These are phyloP conservation scores for Harringtonia lauricola DNA, from an alignment of 2,329 filamentous ascomycete genomes.

Conservation along the genomic window DNA sequence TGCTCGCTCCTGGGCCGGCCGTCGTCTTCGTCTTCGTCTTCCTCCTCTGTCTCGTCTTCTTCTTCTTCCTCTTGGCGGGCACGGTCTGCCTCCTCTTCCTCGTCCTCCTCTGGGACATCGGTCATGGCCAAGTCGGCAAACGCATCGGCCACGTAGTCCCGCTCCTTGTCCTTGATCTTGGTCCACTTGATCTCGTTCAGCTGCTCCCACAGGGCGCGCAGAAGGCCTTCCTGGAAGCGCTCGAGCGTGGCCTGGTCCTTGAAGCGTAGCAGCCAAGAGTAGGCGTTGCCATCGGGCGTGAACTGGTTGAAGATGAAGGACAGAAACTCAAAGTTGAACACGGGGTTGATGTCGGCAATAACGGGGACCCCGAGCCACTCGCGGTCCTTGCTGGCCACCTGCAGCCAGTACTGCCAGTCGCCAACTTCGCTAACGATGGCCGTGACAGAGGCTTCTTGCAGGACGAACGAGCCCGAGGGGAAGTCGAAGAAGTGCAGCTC, in stretches of 20 bases:
- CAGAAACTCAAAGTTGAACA: constrained; percentile 98
- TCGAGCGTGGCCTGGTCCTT: constrained; percentile 72
- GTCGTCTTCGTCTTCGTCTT: constrained; percentile 47
- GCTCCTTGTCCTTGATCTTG: constrained; percentile 84
- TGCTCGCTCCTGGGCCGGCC: constrained; percentile 44
- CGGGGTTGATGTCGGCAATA: constrained; percentile 85
- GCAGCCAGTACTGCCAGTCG: constrained; percentile 91
- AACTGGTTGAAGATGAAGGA: constrained; percentile 99
- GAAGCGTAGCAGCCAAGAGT: constrained; percentile 92
- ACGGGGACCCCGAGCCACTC: constrained; percentile 84
- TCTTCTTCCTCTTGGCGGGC: constrained; percentile 27
- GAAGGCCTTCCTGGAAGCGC: constrained; percentile 82
- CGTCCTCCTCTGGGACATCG: constrained; percentile 48
- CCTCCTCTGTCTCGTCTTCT: constrained; percentile 38
- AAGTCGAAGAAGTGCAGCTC: constrained; percentile 95
- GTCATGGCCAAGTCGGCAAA: constrained; percentile 94
- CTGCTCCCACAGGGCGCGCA: constrained; percentile 95
- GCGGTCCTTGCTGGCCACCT: constrained; percentile 63
- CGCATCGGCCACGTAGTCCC: constrained; percentile 88
- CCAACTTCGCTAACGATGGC: constrained; percentile 79
- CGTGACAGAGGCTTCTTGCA: constrained; percentile 64
- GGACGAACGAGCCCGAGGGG: constrained; percentile 69
- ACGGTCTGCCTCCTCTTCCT: constrained; percentile 1
- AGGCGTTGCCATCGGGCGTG: constrained; percentile 73
- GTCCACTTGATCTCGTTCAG: constrained; percentile 89